Conservation (phyloP, 2,329 filamentous ascomycete species). For the Exserohilum turcica region DNA sequence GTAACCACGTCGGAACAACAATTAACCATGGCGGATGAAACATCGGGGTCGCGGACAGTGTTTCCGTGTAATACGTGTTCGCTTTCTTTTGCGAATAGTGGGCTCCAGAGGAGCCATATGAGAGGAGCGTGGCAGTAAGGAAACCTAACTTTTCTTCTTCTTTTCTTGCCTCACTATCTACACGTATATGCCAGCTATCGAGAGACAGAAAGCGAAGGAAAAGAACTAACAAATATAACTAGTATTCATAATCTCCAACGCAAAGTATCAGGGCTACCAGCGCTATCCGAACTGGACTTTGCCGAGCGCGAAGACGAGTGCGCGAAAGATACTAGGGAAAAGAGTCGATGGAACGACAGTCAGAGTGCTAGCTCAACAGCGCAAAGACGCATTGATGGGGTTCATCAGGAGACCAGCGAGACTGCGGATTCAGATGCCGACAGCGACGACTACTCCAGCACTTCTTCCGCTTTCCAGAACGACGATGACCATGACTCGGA, state of each 20-base stretch:
- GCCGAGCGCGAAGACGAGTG: neutral
- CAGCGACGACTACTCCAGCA: neutral
- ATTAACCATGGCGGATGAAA: neutral
- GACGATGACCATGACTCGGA: neutral
- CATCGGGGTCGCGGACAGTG: neutral
- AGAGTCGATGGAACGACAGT: neutral
- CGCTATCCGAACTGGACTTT: neutral
- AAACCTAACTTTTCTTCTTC: neutral
- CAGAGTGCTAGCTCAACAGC: neutral
- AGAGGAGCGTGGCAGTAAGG: constrained; percentile 5
- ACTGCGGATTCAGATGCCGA: neutral
- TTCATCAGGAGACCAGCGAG: neutral
- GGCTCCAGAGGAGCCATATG: constrained; percentile 6
- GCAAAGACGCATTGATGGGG: neutral
- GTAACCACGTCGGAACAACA: neutral
- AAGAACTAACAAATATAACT: neutral
- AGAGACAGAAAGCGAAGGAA: too few relatives aligned
- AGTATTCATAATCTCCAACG: constrained; percentile 4
- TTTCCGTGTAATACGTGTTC: constrained; percentile 8
- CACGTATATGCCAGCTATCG: too few relatives aligned
- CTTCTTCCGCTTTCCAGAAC: too few relatives aligned
- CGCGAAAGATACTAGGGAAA: neutral
- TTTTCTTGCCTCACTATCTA: too few relatives aligned
- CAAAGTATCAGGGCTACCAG: neutral
- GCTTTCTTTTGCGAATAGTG: constrained; percentile 1